A percentile compares a stretch with the other conserved stretches of the same genome.
phyloP scores from a whole-genome alignment of 768 basidiomycete genomes.

The Suillus clintonianus region DNA sequence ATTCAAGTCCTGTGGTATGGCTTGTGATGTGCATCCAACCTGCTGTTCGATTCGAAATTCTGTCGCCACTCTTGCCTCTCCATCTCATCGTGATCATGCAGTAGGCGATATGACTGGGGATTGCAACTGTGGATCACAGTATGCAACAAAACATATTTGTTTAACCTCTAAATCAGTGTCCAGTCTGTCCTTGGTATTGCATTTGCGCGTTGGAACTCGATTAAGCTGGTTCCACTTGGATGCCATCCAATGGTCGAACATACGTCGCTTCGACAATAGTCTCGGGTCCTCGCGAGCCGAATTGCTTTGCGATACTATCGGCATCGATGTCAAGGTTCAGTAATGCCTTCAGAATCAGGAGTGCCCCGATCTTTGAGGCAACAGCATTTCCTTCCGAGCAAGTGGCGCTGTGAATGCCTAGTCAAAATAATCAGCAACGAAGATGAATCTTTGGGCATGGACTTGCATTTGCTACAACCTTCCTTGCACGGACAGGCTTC shows the following conservation, averaged over 20 bases:
- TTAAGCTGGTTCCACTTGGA: constrained; percentile 45
- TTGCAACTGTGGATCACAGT: neutral
- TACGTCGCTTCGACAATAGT: constrained; percentile 57
- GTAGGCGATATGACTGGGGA: neutral
- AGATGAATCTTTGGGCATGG: neutral
- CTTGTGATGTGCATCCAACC: neutral
- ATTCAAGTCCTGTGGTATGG: neutral
- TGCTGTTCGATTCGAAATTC: neutral
- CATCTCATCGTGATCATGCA: neutral
- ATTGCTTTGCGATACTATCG: constrained; percentile 37
- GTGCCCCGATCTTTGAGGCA: constrained; percentile 74
- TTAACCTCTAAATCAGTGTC: neutral
- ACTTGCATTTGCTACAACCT: constrained; percentile 73
- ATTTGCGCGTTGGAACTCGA: neutral
- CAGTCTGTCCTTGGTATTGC: neutral
- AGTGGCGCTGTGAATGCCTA: constrained; percentile 65
- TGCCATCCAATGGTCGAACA: constrained; percentile 45
- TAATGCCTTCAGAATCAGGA: constrained; percentile 62
- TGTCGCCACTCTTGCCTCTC: neutral
- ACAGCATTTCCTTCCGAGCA: constrained; percentile 78
- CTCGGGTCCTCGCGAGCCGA: constrained; percentile 31
- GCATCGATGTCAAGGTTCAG: constrained; percentile 47
- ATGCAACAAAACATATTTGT: neutral
- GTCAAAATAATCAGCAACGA: neutral
- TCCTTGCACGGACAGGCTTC: constrained; percentile 63